Evolutionary conservation across 345 rosid species (phyloP).

Genomic region (Citrus australasica): DNA sequence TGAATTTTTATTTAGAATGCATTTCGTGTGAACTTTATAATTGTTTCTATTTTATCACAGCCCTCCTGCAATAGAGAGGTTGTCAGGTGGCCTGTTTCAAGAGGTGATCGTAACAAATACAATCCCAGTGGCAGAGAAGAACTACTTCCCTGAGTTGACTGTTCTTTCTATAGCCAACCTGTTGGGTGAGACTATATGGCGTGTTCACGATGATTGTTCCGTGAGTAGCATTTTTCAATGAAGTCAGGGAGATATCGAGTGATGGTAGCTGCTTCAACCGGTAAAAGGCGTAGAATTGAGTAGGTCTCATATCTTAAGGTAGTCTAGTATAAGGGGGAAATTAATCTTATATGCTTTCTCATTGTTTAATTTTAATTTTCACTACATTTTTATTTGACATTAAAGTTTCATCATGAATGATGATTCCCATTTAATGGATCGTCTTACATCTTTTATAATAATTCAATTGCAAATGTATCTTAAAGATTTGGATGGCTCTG

Average conservation of each 20-base stretch:
- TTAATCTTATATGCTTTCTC: background rate
- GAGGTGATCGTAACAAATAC: conserved; percentile 84
- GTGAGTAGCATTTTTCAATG: conserved; percentile 67
- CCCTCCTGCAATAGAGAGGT: conserved; percentile 78
- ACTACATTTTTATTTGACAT: background rate
- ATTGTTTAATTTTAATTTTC: background rate
- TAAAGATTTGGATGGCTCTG: background rate
- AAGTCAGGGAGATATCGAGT: background rate
- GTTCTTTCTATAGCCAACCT: conserved; percentile 77
- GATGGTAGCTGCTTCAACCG: background rate
- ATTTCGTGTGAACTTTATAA: background rate
- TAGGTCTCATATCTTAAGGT: conserved; percentile 4
- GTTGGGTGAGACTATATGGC: conserved; percentile 86
- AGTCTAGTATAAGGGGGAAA: background rate
- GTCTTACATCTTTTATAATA: background rate
- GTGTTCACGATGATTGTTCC: conserved; percentile 82
- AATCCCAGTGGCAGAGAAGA: conserved; percentile 62
- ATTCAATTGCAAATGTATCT: background rate
- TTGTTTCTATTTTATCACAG: conserved; percentile 24
- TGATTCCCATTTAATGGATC: background rate
- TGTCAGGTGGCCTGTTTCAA: conserved; percentile 74
- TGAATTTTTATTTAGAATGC: background rate
- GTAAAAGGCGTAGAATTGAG: background rate
- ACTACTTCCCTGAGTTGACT: conserved; percentile 76
- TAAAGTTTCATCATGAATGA: background rate